A percentile compares a stretch with the other conserved stretches of the same genome.
phyloP scores from a whole-genome alignment of 2,329 filamentous ascomycete species.

The Ophiostoma sp. region DNA sequence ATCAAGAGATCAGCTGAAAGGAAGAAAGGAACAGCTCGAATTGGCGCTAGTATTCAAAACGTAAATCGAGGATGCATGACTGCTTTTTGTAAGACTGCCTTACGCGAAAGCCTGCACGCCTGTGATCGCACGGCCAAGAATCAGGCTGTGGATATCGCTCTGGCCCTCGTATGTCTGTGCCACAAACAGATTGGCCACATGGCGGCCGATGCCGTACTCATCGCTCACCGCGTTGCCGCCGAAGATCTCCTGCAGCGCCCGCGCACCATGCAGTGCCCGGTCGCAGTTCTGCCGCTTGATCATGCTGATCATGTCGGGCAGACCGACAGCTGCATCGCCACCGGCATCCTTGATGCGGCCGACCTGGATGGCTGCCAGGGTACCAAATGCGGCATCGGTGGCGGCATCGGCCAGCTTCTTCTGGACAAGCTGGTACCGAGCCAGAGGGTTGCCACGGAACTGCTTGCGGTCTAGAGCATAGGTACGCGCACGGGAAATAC shows the following conservation, averaged over 20 bases:
- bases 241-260: slow-evolving; percentile 87
- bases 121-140: slow-evolving; percentile 58
- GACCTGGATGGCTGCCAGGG: slow-evolving; percentile 85
- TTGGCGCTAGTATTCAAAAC: neutral
- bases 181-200: slow-evolving; percentile 94
- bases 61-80: neutral
- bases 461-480: slow-evolving; percentile 93
- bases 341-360: slow-evolving; percentile 89
- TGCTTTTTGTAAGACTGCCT: neutral
- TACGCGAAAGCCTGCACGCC: slow-evolving; percentile 70
- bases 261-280: slow-evolving; percentile 70
- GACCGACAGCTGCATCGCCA: slow-evolving; percentile 72
- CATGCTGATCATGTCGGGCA: slow-evolving; percentile 92
- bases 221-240: slow-evolving; percentile 98
- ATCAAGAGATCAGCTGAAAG: too few species aligned
- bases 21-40: neutral
- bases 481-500: slow-evolving; percentile 68
- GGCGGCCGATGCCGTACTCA: slow-evolving; percentile 89
- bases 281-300: slow-evolving; percentile 98
- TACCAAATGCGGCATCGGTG: slow-evolving; percentile 86
- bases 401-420: slow-evolving; percentile 93
- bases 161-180: slow-evolving; percentile 98
- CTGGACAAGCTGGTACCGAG: slow-evolving; percentile 94
- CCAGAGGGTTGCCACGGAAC: slow-evolving; percentile 92
- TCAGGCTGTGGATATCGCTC: slow-evolving; percentile 87